Conservation (phyloP, 2,329 filamentous ascomycete genomes). For the Ceratocystis huliohia region DNA sequence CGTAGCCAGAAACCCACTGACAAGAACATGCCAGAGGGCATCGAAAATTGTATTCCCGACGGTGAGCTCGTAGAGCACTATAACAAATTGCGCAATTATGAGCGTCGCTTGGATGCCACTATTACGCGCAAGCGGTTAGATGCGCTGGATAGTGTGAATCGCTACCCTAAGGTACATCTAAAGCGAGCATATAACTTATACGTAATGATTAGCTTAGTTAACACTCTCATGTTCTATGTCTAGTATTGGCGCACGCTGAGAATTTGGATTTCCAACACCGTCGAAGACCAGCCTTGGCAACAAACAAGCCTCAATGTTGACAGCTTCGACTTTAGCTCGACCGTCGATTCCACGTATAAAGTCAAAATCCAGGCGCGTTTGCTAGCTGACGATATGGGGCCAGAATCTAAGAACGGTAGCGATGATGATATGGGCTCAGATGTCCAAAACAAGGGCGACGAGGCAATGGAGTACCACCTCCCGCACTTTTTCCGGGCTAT, state of each 20-base stretch:
- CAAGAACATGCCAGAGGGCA: conserved; percentile 81
- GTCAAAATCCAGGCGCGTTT: conserved; percentile 86
- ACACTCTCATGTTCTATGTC: background rate
- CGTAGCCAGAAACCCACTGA: conserved; percentile 85
- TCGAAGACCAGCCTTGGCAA: conserved; percentile 92
- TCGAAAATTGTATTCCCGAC: conserved; percentile 67
- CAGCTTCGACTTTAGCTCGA: conserved; percentile 69
- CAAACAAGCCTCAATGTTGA: conserved; percentile 48
- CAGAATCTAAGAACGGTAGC: conserved; percentile 38
- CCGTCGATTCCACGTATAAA: conserved; percentile 64
- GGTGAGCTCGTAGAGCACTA: conserved; percentile 71
- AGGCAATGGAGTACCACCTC: conserved; percentile 34
- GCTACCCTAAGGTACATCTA: conserved; percentile 51
- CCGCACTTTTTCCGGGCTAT: conserved; percentile 77
- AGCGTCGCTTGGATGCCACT: conserved; percentile 77
- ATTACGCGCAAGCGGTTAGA: conserved; percentile 92
- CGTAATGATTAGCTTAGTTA: too few species aligned
- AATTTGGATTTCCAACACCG: conserved; percentile 90
- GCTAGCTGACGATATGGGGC: conserved; percentile 48
- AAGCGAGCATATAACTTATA: background rate
- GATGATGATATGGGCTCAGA: conserved; percentile 25
- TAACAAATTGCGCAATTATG: conserved; percentile 69
- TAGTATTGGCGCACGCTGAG: conserved; percentile 49
- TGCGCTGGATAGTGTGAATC: conserved; percentile 67
- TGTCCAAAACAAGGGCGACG: conserved; percentile 29